Evolutionary conservation across 805 yeast genomes (phyloP), one percentile per base, ranked within the genome.

Genomic region (Candida easanensis): DNA sequence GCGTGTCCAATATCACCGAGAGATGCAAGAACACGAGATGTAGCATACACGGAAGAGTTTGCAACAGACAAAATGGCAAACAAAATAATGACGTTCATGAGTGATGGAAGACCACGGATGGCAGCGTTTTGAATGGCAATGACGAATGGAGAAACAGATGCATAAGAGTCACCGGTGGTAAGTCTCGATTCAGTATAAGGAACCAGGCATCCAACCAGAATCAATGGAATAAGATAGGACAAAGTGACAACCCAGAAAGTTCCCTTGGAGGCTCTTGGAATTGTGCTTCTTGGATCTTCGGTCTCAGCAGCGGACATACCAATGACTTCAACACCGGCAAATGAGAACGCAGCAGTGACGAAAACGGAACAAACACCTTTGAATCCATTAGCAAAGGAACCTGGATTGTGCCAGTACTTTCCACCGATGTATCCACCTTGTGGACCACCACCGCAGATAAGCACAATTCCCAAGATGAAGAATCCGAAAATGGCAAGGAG

Each of bases 271-370:
- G 93, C 93, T 39, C 74, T 71, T 35, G 93, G 91, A 42, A 85
- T 71, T 2, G 84, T 65, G 42, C 69, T 71, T 53, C 83, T 69
- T 34, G 93, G 90, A 61, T 84, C 76, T 27, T 64, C 74, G 18
- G 88, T 73, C 63, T 86, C 93, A 7, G 90, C 88, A 22, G 90
- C 87, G 13, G 89, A 84, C 41, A 84, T 71, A 38, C 88, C 88
- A 36, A 77, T 76, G 53, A 84, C 68, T 63, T 84, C 91, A 21
- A 84, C 76, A 42, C 90, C 89, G 19, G 83, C 76, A 56, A 79
- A 85, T 3, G 88, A 76, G 60, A 83, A 85, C 0, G 89, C 87
- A 16, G 90, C 88, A 25, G 84, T 79, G 31, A 27, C 31, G 13
- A 27, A 27, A 14, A 27, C 31, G 16, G 31, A 27, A 27, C 31